Percentiles rank a stretch among this genome's conserved stretches.
phyloP scores from a whole-genome alignment of 257 asterid genomes.

The Solanum ossicruentum region DNA sequence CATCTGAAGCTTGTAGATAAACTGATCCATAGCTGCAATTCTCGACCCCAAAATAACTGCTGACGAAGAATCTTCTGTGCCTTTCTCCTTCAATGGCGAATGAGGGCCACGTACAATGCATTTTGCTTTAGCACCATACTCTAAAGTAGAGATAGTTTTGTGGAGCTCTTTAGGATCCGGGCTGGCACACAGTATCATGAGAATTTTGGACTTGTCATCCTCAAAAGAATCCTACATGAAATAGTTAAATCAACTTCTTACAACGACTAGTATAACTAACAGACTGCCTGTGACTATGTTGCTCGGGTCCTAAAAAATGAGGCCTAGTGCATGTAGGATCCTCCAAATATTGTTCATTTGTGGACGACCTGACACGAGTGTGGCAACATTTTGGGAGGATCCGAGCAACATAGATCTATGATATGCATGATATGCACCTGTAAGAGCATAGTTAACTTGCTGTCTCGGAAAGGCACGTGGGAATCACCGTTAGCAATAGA shows the following conservation, averaged over 20 bases:
- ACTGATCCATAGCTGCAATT: slow-evolving; percentile 74
- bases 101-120: slow-evolving; percentile 83
- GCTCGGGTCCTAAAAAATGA: neutral
- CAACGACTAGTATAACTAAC: neutral
- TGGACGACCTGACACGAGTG: neutral
- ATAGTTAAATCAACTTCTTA: neutral
- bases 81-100: slow-evolving; percentile 58
- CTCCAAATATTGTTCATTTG: neutral
- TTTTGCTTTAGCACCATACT: slow-evolving; percentile 94
- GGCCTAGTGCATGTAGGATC: neutral
- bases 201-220: slow-evolving; percentile 79
- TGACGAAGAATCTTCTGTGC: slow-evolving; percentile 62
- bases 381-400: neutral
- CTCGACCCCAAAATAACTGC: slow-evolving; percentile 62
- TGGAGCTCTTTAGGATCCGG: slow-evolving; percentile 93
- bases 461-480: slow-evolving; percentile 94
- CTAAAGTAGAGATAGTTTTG: slow-evolving; percentile 85
- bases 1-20: slow-evolving; percentile 57
- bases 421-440: slow-evolving; percentile 34
- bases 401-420: neutral
- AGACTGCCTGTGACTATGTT: neutral
- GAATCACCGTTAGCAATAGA: slow-evolving; percentile 96
- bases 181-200: slow-evolving; percentile 93
- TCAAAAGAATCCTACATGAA: slow-evolving; percentile 79
- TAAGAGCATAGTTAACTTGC: slow-evolving; percentile 97